Base-by-base conservation (phyloP, 2,329 filamentous ascomycete species). In the Colletotrichum magnum region DNA sequence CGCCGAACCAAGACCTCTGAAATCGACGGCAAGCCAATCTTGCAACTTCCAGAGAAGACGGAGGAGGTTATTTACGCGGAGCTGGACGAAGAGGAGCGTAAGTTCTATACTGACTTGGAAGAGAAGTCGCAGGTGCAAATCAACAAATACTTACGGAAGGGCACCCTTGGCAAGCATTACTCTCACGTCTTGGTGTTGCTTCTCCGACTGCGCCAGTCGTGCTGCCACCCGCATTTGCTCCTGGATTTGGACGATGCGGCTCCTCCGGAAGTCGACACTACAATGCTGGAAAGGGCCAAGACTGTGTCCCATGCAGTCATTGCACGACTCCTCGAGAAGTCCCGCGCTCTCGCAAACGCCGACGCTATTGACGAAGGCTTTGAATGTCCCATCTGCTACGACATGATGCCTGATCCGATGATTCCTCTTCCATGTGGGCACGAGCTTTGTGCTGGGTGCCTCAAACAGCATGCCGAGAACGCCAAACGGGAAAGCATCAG, bases 381-480 rank as follows among this genome's bases (percentile, higher is more conserved):
- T 58, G 92, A 95, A 76, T 97, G 94, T 75, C 93, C 93, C 0
- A 90, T 96, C 21, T 97, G 94, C 77, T 91, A 93, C 68, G 94
- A 97, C 74, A 90, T 85, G 2, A 89, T 92, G 6, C 85, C 87
- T 15, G 94, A 95, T 21, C 71, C 93, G 93, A 0, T 88, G 88
- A 3, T 93, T 97, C 71, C 92, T 95, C 85, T 94, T 59, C 94
- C 94, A 1, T 97, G 94, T 75, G 94, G 94, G 2, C 94, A 97
- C 75, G 89, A 91, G 69, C 90, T 90, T 26, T 97, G 94, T 79
- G 83, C 87, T 1, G 92, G 94, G 71, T 97, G 94, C 76, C 90
- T 96, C 70, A 86, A 89, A 6, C 89, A 87, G 63, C 86, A 97
- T 54, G 85, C 86, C 0, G 93, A 94, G 71, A 89, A 81, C 51